Conservation (phyloP, 179 eudicot genomes). For the Actinidia arguta region DNA sequence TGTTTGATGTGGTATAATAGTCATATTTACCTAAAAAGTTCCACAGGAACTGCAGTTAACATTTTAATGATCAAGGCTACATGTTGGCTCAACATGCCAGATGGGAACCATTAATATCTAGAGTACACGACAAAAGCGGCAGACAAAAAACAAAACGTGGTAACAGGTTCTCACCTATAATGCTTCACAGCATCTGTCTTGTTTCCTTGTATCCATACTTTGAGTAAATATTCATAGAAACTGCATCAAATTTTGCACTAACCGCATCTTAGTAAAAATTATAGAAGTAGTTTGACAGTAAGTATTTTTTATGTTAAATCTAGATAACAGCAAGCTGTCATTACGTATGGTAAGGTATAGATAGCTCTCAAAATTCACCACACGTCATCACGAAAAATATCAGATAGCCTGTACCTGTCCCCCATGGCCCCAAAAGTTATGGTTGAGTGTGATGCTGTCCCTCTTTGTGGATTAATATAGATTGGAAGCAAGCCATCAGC, state of each 20-base stretch:
- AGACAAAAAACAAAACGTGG: neutral
- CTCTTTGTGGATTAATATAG: conserved; percentile 83
- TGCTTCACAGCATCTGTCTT: conserved; percentile 82
- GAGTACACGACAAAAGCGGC: neutral
- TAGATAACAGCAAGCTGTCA: neutral
- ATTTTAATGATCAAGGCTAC: neutral
- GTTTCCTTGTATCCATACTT: conserved; percentile 99
- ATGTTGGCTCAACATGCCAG: neutral
- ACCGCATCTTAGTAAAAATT: conserved; percentile 15
- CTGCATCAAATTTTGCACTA: conserved; percentile 54
- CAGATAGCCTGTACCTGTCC: conserved; percentile 70
- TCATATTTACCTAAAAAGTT: neutral
- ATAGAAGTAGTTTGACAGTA: conserved; percentile 9
- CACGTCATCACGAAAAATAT: neutral
- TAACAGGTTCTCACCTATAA: conserved; percentile 69
- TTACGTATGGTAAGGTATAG: neutral
- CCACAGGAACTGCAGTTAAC: neutral
- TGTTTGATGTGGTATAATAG: neutral
- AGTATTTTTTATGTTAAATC: neutral
- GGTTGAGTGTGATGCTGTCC: conserved; percentile 70
- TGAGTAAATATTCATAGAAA: conserved; percentile 96
- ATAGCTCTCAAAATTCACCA: neutral
- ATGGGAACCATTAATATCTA: neutral
- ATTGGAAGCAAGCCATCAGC: conserved; percentile 93
- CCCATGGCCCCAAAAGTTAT: conserved; percentile 99